Evolutionary conservation across 2,329 filamentous ascomycete species (phyloP).

Genomic region (Conoideocrella luteorostrata): DNA sequence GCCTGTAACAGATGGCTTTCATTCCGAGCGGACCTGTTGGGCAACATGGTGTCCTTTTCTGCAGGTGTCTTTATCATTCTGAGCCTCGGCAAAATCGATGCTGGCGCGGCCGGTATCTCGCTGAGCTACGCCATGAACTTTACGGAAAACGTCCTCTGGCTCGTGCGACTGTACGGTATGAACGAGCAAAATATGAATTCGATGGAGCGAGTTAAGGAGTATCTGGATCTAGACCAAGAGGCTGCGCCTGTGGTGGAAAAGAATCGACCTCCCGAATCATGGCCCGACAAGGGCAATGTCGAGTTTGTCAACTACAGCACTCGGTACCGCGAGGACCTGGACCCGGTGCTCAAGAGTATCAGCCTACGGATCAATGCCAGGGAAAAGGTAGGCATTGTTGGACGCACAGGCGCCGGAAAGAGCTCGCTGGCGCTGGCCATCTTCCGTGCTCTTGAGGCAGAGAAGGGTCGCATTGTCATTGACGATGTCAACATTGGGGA

Average conservation of each 20-base stretch:
- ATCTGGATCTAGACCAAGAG: slow-evolving; percentile 93
- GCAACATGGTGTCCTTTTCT: slow-evolving; percentile 88
- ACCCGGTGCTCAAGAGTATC: slow-evolving; percentile 75
- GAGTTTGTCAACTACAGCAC: slow-evolving; percentile 88
- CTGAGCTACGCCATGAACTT: slow-evolving; percentile 95
- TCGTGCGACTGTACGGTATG: slow-evolving; percentile 85
- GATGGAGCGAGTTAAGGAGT: slow-evolving; percentile 95
- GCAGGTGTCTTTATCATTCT: slow-evolving; percentile 85
- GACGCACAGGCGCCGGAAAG: slow-evolving; percentile 92
- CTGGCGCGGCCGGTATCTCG: slow-evolving; percentile 87
- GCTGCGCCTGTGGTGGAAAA: slow-evolving; percentile 71
- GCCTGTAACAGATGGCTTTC: slow-evolving; percentile 94
- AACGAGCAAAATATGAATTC: slow-evolving; percentile 99
- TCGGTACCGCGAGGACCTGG: slow-evolving; percentile 79
- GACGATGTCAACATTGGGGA: slow-evolving; percentile 84
- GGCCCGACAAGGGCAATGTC: slow-evolving; percentile 80
- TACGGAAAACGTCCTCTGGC: slow-evolving; percentile 94
- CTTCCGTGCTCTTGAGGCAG: slow-evolving; percentile 89
- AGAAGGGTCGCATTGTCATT: slow-evolving; percentile 81
- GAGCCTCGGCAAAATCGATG: slow-evolving; percentile 76
- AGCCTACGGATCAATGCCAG: slow-evolving; percentile 78
- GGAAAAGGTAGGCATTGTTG: slow-evolving; percentile 95
- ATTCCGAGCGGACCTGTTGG: slow-evolving; percentile 83
- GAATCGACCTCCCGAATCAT: slow-evolving; percentile 68
- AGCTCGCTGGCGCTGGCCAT: slow-evolving; percentile 88